Evolutionary conservation across 2,329 filamentous ascomycete species (phyloP).

Genomic region (Penicillium oxalicum): DNA sequence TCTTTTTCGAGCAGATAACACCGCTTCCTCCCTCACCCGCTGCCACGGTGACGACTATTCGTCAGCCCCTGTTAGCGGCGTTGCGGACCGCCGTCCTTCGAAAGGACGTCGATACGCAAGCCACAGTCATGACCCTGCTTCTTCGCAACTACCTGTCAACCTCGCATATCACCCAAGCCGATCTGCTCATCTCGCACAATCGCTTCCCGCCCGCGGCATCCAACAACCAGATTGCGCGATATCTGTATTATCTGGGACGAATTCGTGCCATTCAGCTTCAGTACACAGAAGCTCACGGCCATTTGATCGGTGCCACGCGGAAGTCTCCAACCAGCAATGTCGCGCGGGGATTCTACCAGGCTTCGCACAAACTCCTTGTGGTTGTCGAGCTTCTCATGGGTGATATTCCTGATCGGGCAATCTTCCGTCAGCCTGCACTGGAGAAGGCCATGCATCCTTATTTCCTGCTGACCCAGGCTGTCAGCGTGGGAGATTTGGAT

Average conservation of each 20-base stretch:
- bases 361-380: conserved; percentile 90
- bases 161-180: conserved; percentile 93
- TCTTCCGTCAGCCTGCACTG: conserved; percentile 83
- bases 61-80: conserved; percentile 77
- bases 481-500: conserved; percentile 91
- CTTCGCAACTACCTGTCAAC: conserved; percentile 94
- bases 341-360: conserved; percentile 90
- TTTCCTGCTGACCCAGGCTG: conserved; percentile 87
- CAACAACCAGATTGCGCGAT: conserved; percentile 96
- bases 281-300: conserved; percentile 94
- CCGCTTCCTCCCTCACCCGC: conserved; percentile 83
- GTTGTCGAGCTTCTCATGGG: conserved; percentile 98
- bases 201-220: conserved; percentile 90
- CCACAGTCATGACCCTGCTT: conserved; percentile 87
- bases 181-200: conserved; percentile 90
- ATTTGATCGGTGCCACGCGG: conserved; percentile 84
- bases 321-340: conserved; percentile 88
- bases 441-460: conserved; percentile 88
- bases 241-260: conserved; percentile 93
- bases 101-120: conserved; percentile 96
- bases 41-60: conserved; percentile 79
- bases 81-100: conserved; percentile 91
- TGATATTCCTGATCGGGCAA: conserved; percentile 90
- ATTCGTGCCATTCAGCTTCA: conserved; percentile 94
- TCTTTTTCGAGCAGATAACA: conserved; percentile 87